Base-by-base conservation (phyloP, 1,284 basidiomycete species). In the Volvariella volvacea region DNA sequence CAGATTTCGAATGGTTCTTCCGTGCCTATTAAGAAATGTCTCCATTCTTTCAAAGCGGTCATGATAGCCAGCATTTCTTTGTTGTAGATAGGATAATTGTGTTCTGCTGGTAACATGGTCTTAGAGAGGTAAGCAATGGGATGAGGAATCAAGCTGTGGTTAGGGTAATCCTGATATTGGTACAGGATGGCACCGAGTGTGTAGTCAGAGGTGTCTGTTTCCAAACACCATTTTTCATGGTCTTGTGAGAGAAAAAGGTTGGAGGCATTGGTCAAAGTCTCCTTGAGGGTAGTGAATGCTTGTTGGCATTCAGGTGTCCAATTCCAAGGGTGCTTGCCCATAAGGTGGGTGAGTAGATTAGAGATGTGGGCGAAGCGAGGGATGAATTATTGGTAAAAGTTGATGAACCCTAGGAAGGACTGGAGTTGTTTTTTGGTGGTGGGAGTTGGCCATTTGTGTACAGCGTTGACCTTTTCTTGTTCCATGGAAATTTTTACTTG, bases 1-100 rank as follows among this genome's bases (percentile, higher is more conserved):
- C 17, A 36, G 2, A 47, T 38, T n/a, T 43, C 34, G 32, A 47
- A 32, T 8, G 25, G 10, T 12, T 43, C 8, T 15, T 20, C 2
- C 1, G 46, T 12, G 15, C 46, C 46, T 25, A 36, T 42, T 10
- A 47, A 21, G 22, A 43, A 47, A 16, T 43, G 46, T 6, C 22
- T 28, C 46, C 46, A 49, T 50, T 50, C 34, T 0, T 47, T 25
- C 0, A 50, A 21, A 8, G 46, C 42, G 0, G 16, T 10, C 16
- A 70, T 59, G 15, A 73, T 63, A 0, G 65, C 63, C 0, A 75
- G 32, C n/a, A 78, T 45, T 57, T 79, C 72, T 45, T 66, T 59
- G 50, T 80, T 66, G 50, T 72, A 64, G 25, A 71, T 68, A 16
- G 65, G 58, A 52, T 74, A 76, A 49, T 76, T 76, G 3, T 55